Evolutionary conservation across 345 rosid genomes (phyloP).

Genomic region (Citrus inodora): DNA sequence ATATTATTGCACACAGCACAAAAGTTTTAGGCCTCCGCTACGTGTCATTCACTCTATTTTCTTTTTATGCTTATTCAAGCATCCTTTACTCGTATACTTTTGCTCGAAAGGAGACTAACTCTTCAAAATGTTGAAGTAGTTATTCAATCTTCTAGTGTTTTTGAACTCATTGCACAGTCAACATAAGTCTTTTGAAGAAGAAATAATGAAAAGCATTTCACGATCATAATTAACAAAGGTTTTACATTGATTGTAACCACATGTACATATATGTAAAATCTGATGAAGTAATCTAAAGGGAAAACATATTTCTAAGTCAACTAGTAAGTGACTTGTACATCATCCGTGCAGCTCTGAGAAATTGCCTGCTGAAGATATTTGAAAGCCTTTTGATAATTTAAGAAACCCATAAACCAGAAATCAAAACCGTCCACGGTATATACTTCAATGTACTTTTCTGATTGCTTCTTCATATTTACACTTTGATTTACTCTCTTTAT

Average conservation of each 20-base stretch:
- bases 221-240: not conserved
- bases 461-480: constrained; percentile 56
- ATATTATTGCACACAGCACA: too few relatives aligned
- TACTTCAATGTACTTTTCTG: constrained; percentile 66
- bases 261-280: not conserved
- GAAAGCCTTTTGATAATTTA: constrained; percentile 65
- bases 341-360: constrained; percentile 11
- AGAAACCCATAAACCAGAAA: constrained; percentile 94
- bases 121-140: not conserved
- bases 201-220: not conserved
- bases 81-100: not conserved
- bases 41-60: not conserved
- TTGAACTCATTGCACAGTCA: not conserved
- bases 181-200: not conserved
- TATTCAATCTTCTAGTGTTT: not conserved
- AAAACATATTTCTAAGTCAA: not conserved
- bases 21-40: too few relatives aligned
- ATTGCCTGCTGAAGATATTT: constrained; percentile 50
- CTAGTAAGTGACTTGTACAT: not conserved
- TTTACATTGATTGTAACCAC: not conserved
- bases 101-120: not conserved
- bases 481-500: constrained; percentile 52
- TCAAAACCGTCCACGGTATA: constrained; percentile 66
- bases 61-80: not conserved
- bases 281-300: not conserved